A percentile compares a stretch with the other conserved stretches of the same genome.
These are phyloP conservation scores for Lactarius evosmus DNA, from an alignment of 768 basidiomycete species.

Conservation along the genomic window DNA sequence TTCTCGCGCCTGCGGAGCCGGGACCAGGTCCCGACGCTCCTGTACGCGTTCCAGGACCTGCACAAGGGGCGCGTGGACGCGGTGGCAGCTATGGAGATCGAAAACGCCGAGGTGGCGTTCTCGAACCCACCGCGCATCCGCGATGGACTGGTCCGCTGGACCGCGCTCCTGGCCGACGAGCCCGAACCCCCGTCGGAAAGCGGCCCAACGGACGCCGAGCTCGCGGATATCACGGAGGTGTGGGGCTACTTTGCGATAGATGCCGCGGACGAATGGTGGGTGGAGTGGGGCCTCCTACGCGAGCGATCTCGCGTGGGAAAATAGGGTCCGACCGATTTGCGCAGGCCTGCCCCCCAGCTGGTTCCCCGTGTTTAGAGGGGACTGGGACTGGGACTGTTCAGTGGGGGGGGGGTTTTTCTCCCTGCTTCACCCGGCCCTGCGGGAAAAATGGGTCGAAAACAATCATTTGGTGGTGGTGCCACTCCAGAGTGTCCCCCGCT, in stretches of 20 bases:
- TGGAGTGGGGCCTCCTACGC: constrained; percentile 26
- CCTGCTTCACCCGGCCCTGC: background rate
- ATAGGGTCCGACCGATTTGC: background rate
- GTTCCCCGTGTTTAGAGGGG: background rate
- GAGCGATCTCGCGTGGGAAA: constrained; percentile 8
- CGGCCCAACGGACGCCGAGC: constrained; percentile 14
- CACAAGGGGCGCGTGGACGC: constrained; percentile 29
- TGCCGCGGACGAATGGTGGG: constrained; percentile 28
- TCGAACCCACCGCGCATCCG: constrained; percentile 10
- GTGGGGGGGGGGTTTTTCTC: too few species aligned
- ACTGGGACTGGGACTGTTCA: background rate
- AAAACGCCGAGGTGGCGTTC: constrained; percentile 5
- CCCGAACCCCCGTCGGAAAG: constrained; percentile 2
- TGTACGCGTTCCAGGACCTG: constrained; percentile 32
- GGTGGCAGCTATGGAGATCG: constrained; percentile 4
- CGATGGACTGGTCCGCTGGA: constrained; percentile 18
- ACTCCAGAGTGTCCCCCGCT: background rate
- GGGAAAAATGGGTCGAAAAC: background rate
- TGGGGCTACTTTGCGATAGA: constrained; percentile 26
- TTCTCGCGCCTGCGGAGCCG: constrained; percentile 31
- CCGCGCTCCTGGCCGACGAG: background rate
- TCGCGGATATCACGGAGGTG: constrained; percentile 21
- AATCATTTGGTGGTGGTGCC: background rate
- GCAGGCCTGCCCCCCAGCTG: background rate
- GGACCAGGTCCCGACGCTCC: constrained; percentile 29